phyloP scores from a whole-genome alignment of 2,329 filamentous ascomycete genomes.

The Aotearoamyces nothofagi region DNA sequence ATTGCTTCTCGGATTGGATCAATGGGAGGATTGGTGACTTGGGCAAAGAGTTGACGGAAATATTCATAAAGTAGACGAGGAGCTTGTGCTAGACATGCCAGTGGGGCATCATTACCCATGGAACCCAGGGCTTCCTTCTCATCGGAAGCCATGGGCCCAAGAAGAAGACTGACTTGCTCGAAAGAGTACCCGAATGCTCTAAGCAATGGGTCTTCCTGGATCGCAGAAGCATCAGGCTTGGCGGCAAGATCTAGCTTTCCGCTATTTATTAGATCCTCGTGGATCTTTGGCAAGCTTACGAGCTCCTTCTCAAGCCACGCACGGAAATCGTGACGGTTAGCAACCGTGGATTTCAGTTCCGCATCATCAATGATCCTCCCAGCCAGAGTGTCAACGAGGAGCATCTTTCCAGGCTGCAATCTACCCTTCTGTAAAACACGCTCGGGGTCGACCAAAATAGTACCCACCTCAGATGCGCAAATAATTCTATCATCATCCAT shows the following conservation, averaged over 20 bases:
- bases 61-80: constrained; percentile 88
- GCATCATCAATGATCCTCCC: constrained; percentile 90
- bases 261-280: constrained; percentile 42
- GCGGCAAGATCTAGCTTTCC: constrained; percentile 47
- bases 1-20: constrained; percentile 95
- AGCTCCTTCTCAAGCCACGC: constrained; percentile 79
- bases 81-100: constrained; percentile 81
- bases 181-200: constrained; percentile 88
- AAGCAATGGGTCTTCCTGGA: constrained; percentile 75
- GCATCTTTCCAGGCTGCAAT: constrained; percentile 87
- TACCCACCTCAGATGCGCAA: constrained; percentile 91
- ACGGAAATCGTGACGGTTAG: constrained; percentile 77
- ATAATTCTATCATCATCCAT: constrained; percentile 95
- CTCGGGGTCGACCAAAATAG: constrained; percentile 83
- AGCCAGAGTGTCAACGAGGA: constrained; percentile 80
- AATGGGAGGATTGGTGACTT: constrained; percentile 95
- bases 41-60: constrained; percentile 93
- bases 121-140: constrained; percentile 95
- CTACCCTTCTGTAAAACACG: constrained; percentile 83
- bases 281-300: constrained; percentile 63
- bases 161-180: constrained; percentile 82
- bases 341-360: constrained; percentile 78
- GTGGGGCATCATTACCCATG: constrained; percentile 92
- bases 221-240: constrained; percentile 49
- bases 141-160: constrained; percentile 92